A percentile compares a stretch with the other conserved stretches of the same genome.
phyloP scores from a whole-genome alignment of 805 yeast species.

The Hanseniaspora singularis region DNA sequence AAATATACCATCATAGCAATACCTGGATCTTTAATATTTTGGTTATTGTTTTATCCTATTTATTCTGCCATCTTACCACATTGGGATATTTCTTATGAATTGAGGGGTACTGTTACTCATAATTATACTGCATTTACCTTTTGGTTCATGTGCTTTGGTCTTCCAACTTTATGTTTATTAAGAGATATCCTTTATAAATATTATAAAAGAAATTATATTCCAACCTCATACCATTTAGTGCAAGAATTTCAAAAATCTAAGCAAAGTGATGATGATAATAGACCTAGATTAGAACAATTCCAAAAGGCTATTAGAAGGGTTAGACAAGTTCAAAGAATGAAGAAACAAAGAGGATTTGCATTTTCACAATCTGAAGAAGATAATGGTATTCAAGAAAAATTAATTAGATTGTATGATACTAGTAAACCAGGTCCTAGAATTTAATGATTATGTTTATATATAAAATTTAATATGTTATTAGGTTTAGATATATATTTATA shows the following conservation, averaged over 20 bases:
- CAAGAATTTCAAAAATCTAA: slow-evolving; percentile 95
- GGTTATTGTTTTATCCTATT: slow-evolving; percentile 79
- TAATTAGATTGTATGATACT: slow-evolving; percentile 89
- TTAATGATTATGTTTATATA: no score
- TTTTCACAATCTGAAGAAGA: slow-evolving; percentile 84
- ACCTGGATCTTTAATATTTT: slow-evolving; percentile 79
- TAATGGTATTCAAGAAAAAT: slow-evolving; percentile 63
- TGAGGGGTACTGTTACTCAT: slow-evolving; percentile 63
- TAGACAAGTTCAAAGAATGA: slow-evolving; percentile 95
- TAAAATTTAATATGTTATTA: no score
- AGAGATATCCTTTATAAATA: slow-evolving; percentile 93
- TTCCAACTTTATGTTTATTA: slow-evolving; percentile 64
- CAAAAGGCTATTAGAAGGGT: slow-evolving; percentile 95
- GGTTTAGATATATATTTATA: not conserved
- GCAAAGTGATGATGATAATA: slow-evolving; percentile 58
- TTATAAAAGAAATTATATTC: slow-evolving; percentile 80
- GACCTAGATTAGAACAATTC: slow-evolving; percentile 94
- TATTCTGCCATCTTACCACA: slow-evolving; percentile 79
- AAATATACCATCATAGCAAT: slow-evolving; percentile 83
- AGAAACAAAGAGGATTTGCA: slow-evolving; percentile 97
- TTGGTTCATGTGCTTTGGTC: slow-evolving; percentile 70
- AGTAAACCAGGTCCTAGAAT: slow-evolving; percentile 55
- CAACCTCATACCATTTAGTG: slow-evolving; percentile 86
- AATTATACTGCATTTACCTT: slow-evolving; percentile 67
- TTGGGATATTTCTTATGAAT: slow-evolving; percentile 71